Evolutionary conservation across 129 eudicot species (phyloP), one percentile per base, ranked within the genome.

Genomic region (Mikania micrantha): DNA sequence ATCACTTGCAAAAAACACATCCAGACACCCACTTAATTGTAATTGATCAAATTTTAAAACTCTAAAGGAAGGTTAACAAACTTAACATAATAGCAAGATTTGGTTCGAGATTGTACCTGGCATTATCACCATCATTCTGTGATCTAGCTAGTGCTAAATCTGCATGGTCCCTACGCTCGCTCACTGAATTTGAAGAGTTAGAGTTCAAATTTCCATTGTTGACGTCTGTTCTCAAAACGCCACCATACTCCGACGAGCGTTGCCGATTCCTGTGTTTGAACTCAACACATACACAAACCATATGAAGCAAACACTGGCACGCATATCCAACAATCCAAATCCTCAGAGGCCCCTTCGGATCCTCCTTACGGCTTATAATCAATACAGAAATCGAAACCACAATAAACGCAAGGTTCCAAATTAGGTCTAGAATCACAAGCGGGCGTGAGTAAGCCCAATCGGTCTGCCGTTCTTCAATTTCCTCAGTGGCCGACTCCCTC

Each of bases 401-500:
- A 2, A 91, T 84, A 39, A 91, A 85, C 12, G 77, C 82, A 1
- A 81, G 49, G 78, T 88, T 91, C 96, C 85, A 91, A 0, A 82
- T 29, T 1, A 91, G 72, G 82, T 84, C 91, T 2, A 88, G 76
- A 5, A 82, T 45, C n/a, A 91, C 87, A 21, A 84, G 68, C n/a
- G 94, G 90, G 34, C 81, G 72, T 3, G 93, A 87, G 76, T 85
- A 87, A 0, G 88, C 95, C 98, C 98, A 91, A 67, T 82, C 94
- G 47, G 73, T 79, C 25, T 83, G 96, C 2, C 96, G 74, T 58
- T 88, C 94, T 63, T 91, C 97, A 36, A 87, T 72, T 39, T 91
- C 86, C 79, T 88, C 88, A 9, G 88, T 87, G 2, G 95, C 96
- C 21, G 87, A 56, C 28, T 83, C 95, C 3, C 95, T 75, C 17